A percentile compares a stretch with the other conserved stretches of the same genome.
These are phyloP conservation scores for Pichia thaimueangensis DNA, from an alignment of 805 yeast species.

Conservation along the genomic window DNA sequence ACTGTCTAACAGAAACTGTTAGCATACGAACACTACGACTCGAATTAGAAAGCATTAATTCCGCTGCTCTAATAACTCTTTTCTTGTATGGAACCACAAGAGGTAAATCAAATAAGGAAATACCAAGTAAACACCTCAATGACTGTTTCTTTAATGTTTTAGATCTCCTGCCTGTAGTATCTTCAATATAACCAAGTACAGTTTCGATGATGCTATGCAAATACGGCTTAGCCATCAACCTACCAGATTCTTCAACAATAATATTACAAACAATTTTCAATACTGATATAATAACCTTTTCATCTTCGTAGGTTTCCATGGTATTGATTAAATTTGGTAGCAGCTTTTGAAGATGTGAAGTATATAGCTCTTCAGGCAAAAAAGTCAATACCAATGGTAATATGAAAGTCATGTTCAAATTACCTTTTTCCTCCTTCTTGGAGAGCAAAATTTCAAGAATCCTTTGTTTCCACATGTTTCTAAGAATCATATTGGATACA, in stretches of 20 bases:
- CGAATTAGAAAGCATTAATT: slow-evolving; percentile 59
- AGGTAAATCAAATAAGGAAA: slow-evolving; percentile 39
- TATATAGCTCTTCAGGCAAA: slow-evolving; percentile 24
- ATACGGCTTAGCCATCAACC: slow-evolving; percentile 9
- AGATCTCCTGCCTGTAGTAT: neutral
- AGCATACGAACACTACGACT: slow-evolving; percentile 68
- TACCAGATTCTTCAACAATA: slow-evolving; percentile 4
- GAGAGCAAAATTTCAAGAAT: slow-evolving; percentile 60
- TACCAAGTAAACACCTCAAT: slow-evolving; percentile 45
- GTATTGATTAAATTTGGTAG: slow-evolving; percentile 11
- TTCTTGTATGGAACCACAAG: slow-evolving; percentile 46
- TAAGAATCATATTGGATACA: slow-evolving; percentile 51
- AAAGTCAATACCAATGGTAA: slow-evolving; percentile 71
- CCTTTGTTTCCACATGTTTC: slow-evolving; percentile 73
- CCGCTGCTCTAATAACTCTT: slow-evolving; percentile 42
- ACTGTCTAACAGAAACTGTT: slow-evolving; percentile 76
- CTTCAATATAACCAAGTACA: neutral
- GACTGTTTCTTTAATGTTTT: slow-evolving; percentile 24
- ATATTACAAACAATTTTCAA: slow-evolving; percentile 10
- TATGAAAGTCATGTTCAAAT: slow-evolving; percentile 41
- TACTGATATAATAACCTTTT: slow-evolving; percentile 4
- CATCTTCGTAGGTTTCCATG: slow-evolving; percentile 6
- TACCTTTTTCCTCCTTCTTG: slow-evolving; percentile 9
- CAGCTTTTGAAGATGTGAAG: slow-evolving; percentile 6
- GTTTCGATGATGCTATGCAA: slow-evolving; percentile 9